Evolutionary conservation across 108 stramenopile genomes (phyloP).

Genomic region (Nannochloropsis granulata): DNA sequence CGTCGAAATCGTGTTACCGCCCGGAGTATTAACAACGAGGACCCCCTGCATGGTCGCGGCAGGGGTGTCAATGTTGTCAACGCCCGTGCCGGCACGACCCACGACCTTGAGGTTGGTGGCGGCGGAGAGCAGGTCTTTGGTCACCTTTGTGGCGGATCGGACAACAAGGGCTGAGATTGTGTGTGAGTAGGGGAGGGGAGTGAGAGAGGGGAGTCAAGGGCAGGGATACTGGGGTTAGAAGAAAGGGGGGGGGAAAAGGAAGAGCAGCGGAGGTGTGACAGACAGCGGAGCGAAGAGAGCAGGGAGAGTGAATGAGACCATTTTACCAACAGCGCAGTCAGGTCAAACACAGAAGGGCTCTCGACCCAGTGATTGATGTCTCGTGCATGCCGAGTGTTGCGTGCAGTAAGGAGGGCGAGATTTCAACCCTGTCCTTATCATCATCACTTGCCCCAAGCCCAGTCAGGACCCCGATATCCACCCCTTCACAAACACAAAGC

Average conservation of each 20-base stretch:
- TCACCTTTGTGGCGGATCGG: constrained; percentile 42
- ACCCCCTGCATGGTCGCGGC: constrained; percentile 35
- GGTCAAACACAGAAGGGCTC: background rate
- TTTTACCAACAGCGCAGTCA: constrained; percentile 1
- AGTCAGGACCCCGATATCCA: too few relatives aligned
- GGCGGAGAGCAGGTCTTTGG: constrained; percentile 27
- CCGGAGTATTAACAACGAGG: constrained; percentile 40
- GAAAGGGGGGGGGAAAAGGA: background rate
- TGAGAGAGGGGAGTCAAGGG: background rate
- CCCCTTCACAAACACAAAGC: constrained; percentile 17
- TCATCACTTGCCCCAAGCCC: too few relatives aligned
- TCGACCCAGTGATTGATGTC: background rate
- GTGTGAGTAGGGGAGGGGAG: background rate
- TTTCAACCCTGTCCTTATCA: too few relatives aligned
- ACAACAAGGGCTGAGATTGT: constrained; percentile 27
- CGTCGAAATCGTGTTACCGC: constrained; percentile 40
- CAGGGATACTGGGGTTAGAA: background rate
- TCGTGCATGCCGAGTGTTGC: too few relatives aligned
- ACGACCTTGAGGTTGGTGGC: constrained; percentile 40
- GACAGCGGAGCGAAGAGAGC: background rate
- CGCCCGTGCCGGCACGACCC: constrained; percentile 25
- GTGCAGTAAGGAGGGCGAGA: too few relatives aligned
- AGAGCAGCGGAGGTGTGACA: background rate
- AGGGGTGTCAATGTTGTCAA: constrained; percentile 39
- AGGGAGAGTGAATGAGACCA: background rate